These are phyloP conservation scores for Martensiomyces pterosporus DNA, from an alignment of 192 early-diverging fungal genomes.

Conservation along the genomic window DNA sequence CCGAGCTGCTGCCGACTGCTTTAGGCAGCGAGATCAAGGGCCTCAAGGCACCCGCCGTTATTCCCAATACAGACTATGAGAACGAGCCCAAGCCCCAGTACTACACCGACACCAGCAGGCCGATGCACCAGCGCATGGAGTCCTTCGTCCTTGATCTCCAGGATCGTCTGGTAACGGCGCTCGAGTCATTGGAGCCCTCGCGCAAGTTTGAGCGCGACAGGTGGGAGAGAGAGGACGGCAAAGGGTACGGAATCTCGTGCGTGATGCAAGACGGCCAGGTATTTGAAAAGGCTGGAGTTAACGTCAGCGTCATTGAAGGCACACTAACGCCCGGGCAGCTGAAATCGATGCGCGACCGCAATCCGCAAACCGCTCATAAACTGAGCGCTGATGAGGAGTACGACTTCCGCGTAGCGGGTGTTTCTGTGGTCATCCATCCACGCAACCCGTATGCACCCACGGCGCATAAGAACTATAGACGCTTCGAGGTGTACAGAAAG, in stretches of 20 bases:
- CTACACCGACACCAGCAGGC: constrained; percentile 22
- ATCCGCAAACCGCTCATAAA: constrained; percentile 50
- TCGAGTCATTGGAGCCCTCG: constrained; percentile 61
- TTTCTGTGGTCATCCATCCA: constrained; percentile 91
- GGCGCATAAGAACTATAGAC: constrained; percentile 94
- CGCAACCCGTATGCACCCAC: constrained; percentile 96
- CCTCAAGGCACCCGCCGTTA: constrained; percentile 15
- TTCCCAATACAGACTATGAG: constrained; percentile 37
- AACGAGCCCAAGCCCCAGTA: constrained; percentile 23
- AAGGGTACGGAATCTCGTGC: constrained; percentile 86
- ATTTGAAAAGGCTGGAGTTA: constrained; percentile 98
- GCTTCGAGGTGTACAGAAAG: constrained; percentile 82
- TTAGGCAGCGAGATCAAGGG: constrained; percentile 23
- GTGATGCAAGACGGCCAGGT: constrained; percentile 89
- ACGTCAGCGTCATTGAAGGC: constrained; percentile 82
- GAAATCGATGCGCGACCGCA: constrained; percentile 87
- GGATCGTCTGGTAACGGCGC: constrained; percentile 60
- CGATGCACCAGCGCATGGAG: constrained; percentile 84
- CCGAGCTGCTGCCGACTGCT: neutral
- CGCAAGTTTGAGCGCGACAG: constrained; percentile 67
- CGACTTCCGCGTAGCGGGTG: constrained; percentile 85
- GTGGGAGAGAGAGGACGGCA: constrained; percentile 86
- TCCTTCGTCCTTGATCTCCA: constrained; percentile 73
- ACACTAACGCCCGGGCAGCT: constrained; percentile 73
- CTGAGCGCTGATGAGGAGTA: constrained; percentile 57